These are phyloP conservation scores for Nigrograna mackinnonii DNA, from an alignment of 2,329 filamentous ascomycete species.

Conservation along the genomic window DNA sequence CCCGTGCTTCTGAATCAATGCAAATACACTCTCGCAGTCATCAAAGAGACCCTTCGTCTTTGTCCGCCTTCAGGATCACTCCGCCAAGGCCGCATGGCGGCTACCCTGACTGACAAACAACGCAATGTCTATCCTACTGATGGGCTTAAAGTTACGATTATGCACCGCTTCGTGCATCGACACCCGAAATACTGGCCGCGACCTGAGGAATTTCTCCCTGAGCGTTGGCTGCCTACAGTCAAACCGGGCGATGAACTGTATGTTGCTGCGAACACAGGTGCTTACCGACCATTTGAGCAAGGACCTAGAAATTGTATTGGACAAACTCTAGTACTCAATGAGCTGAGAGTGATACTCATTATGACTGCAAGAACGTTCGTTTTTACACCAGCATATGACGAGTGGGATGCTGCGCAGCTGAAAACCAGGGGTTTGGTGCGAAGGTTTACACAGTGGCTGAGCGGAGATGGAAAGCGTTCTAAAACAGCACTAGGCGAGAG, in stretches of 20 bases:
- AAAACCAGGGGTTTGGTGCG: neutral
- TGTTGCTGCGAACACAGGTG: neutral
- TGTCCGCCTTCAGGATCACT: constrained; percentile 17
- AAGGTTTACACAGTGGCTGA: too few relatives aligned
- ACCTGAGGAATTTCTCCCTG: constrained; percentile 4
- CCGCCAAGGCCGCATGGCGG: constrained; percentile 4
- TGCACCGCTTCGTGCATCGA: constrained; percentile 2
- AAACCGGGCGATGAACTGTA: constrained; percentile 3
- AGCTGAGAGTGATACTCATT: constrained; percentile 3
- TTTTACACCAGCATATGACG: constrained; percentile 8
- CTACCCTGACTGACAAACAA: neutral
- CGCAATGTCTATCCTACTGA: constrained; percentile 1
- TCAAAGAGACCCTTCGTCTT: constrained; percentile 36
- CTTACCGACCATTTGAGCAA: constrained; percentile 7
- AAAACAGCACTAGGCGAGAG: constrained; percentile 7
- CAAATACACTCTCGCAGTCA: constrained; percentile 27
- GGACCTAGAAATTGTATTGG: constrained; percentile 4
- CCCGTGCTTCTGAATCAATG: constrained; percentile 28
- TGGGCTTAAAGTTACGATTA: constrained; percentile 1
- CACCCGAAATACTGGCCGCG: constrained; percentile 3
- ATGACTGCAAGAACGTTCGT: constrained; percentile 4
- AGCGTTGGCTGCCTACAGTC: constrained; percentile 5
- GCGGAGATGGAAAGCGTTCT: neutral
- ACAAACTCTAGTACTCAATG: constrained; percentile 3
- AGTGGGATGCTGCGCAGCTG: constrained; percentile 4